Evolutionary conservation across 257 asterid species (phyloP).

Genomic region (Jacaranda copaia): DNA sequence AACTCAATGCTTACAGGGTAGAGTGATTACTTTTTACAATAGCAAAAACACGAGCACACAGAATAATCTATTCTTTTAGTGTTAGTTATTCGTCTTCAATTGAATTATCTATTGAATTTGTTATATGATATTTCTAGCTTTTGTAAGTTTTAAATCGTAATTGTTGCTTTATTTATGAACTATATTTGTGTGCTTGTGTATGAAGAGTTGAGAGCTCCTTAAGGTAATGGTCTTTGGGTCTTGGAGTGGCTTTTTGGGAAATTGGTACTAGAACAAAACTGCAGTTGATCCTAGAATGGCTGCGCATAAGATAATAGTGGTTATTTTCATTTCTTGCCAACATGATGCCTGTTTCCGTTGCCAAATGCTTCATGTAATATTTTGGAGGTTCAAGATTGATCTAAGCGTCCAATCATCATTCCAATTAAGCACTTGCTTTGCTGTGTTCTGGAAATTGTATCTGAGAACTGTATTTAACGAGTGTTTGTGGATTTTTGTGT

Average conservation of each 20-base stretch:
- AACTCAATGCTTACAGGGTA: constrained; percentile 92
- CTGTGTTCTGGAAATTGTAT: neutral
- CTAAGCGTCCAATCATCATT: neutral
- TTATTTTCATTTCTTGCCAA: neutral
- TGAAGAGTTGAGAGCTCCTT: neutral
- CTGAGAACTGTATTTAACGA: neutral
- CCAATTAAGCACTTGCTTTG: neutral
- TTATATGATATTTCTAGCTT: constrained; percentile 14
- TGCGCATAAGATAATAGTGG: neutral
- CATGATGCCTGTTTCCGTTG: neutral
- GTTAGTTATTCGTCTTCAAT: neutral
- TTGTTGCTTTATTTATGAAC: constrained; percentile 5
- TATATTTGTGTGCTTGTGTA: neutral
- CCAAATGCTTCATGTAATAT: neutral
- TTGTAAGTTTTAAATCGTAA: neutral
- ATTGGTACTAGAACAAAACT: neutral
- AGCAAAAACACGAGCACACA: neutral
- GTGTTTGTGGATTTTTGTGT: neutral
- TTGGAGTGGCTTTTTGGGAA: neutral
- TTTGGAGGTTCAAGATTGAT: neutral
- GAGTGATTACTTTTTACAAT: constrained; percentile 2
- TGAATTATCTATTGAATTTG: neutral
- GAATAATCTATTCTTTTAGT: neutral
- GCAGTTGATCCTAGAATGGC: too few relatives aligned
- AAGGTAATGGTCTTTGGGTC: neutral